Percentiles rank a stretch among this genome's conserved stretches.
phyloP scores from a whole-genome alignment of 2,329 filamentous ascomycete species.

The Shiraia bambusicola region DNA sequence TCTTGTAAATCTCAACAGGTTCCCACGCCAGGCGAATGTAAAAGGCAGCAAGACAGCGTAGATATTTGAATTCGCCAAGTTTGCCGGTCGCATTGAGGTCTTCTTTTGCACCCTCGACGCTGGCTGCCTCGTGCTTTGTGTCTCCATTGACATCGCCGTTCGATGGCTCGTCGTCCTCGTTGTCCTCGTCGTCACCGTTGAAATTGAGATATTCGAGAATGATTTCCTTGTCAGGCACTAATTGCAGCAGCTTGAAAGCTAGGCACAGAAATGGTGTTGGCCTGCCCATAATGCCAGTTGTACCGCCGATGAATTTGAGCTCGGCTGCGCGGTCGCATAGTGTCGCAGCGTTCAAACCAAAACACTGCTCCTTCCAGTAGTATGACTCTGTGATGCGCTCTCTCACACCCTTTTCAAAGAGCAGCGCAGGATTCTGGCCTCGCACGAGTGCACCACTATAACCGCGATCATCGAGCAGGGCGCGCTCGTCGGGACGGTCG shows the following conservation, averaged over 20 bases:
- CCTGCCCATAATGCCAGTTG: slow-evolving; percentile 78
- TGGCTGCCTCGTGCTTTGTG: slow-evolving; percentile 8
- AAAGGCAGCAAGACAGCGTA: slow-evolving; percentile 85
- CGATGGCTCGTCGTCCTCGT: slow-evolving; percentile 13
- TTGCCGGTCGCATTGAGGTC: slow-evolving; percentile 34
- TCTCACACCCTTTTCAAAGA: slow-evolving; percentile 92
- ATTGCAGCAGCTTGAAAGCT: slow-evolving; percentile 89
- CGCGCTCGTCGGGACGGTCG: slow-evolving; percentile 75
- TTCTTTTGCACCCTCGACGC: slow-evolving; percentile 15
- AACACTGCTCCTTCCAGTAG: slow-evolving; percentile 99
- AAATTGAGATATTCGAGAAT: slow-evolving; percentile 77
- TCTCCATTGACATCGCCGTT: slow-evolving; percentile 41
- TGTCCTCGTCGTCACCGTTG: slow-evolving; percentile 26
- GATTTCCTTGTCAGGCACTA: slow-evolving; percentile 77
- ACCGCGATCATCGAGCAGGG: slow-evolving; percentile 86
- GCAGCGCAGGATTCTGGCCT: slow-evolving; percentile 89
- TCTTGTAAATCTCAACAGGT: slow-evolving; percentile 75
- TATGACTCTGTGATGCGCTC: slow-evolving; percentile 94
- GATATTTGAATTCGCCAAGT: slow-evolving; percentile 65
- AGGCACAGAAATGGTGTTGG: slow-evolving; percentile 92
- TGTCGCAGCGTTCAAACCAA: slow-evolving; percentile 80
- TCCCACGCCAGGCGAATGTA: slow-evolving; percentile 88
- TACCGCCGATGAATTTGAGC: slow-evolving; percentile 82
- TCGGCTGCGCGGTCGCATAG: slow-evolving; percentile 88
- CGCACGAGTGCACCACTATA: slow-evolving; percentile 75